Base-by-base conservation (phyloP, 83 land plant species). In the Isoetes engelmannii region DNA sequence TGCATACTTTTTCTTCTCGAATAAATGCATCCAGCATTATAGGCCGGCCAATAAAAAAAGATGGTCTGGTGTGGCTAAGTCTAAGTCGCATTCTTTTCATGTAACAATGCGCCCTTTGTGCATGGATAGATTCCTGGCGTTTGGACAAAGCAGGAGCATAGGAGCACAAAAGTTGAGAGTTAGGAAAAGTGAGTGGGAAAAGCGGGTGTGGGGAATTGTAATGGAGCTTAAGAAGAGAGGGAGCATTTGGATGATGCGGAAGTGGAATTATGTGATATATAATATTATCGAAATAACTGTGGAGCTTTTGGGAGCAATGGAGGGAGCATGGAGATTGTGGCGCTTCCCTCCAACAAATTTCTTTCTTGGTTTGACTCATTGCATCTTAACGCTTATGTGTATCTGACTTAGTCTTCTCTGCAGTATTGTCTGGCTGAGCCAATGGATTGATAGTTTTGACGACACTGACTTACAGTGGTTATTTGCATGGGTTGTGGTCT, bases 281-380 rank as follows among this genome's bases (percentile, higher is more conserved):
- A 28, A 28, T 28, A 28, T 28, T 28, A 28, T 28, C 37, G 37
- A 28, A 28, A 28, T 28, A 28, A 28, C 37, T 28, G 37, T 28
- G 37, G 37, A 28, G 37, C 74, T 75, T 75, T 69, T 49, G 45
- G 78, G 78, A 75, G 78, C 78, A 70, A 75, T 63, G 74, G 74
- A 75, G 67, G 74, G 78, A 75, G 74, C 74, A 71, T 75, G 78
- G 78, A 69, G 77, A 71, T 75, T 69, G 67, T 61, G 65, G 74
- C 58, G 75, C 72, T 67, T 66, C 65, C 68, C 73, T 69, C 51
- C 68, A 74, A 75, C 58, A 69, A 51, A 73, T 68, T 69, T 75
- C 65, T 50, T 62, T 69, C 74, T 75, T 75, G 78, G 78, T 75
- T 75, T 70, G 78, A 67, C 74, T 75, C 74, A 53, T 75, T 62